Conservation (phyloP, 768 basidiomycete genomes). For the Phallus indusiatus region DNA sequence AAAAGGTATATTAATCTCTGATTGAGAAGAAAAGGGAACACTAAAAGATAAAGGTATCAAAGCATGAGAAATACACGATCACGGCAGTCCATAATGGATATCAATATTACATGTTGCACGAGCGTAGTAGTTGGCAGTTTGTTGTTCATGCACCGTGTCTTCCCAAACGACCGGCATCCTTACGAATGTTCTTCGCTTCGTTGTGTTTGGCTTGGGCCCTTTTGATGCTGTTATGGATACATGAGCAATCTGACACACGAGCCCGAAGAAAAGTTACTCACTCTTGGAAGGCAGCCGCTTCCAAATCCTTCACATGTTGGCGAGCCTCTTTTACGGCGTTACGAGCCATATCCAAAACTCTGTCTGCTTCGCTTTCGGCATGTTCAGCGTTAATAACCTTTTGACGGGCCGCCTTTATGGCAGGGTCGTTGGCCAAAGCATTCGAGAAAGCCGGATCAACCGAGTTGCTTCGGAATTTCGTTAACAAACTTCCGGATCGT, state of each 20-base stretch:
- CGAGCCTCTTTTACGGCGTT: conserved; percentile 37
- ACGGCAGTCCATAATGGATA: too few species aligned
- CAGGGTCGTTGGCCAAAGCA: conserved; percentile 27
- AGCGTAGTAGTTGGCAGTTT: too few species aligned
- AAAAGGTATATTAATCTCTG: too few species aligned
- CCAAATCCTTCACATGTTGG: conserved; percentile 38
- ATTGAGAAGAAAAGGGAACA: too few species aligned
- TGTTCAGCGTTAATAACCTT: conserved; percentile 41
- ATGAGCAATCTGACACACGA: conserved; percentile 24
- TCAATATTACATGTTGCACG: too few species aligned
- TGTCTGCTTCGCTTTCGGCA: conserved; percentile 44
- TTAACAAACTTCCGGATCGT: not conserved
- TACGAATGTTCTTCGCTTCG: conserved; percentile 41
- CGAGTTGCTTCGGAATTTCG: not conserved
- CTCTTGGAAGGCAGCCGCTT: conserved; percentile 45
- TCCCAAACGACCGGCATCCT: conserved; percentile 4
- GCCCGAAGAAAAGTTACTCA: conserved; percentile 23
- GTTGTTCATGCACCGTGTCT: not conserved
- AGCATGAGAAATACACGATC: too few species aligned
- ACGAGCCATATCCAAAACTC: conserved; percentile 37
- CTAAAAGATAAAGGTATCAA: too few species aligned
- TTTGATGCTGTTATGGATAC: not conserved
- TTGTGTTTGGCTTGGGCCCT: conserved; percentile 44
- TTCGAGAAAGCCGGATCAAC: not conserved
- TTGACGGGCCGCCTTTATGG: conserved; percentile 37